Percentiles rank a stretch among this genome's conserved stretches.
Evolutionary conservation across 805 yeast species (phyloP).

Genomic region (Spencermartinsiella europaea): DNA sequence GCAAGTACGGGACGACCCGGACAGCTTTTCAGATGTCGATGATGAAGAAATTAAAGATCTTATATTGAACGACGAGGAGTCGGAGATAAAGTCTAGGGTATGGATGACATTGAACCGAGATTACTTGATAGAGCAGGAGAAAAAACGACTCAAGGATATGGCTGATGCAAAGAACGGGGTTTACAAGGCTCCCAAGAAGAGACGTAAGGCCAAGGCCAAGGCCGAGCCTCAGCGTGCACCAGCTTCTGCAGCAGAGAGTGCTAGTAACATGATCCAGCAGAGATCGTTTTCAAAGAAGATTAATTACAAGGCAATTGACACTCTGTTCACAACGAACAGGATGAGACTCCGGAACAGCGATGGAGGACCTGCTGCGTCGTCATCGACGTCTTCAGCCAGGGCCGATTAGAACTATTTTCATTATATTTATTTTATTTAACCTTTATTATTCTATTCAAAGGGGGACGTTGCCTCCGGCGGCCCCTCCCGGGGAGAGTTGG

Average conservation of each 20-base stretch:
- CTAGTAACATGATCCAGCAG: constrained; percentile 68
- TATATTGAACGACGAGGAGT: constrained; percentile 63
- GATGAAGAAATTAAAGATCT: constrained; percentile 70
- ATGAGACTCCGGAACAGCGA: not conserved
- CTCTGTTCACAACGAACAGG: constrained; percentile 27
- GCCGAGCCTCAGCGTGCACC: constrained; percentile 20
- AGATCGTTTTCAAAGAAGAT: constrained; percentile 82
- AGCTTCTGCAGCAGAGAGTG: constrained; percentile 60
- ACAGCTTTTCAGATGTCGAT: constrained; percentile 67
- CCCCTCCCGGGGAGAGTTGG: too few species aligned
- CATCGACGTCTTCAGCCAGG: not conserved
- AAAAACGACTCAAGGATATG: constrained; percentile 73
- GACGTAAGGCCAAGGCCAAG: constrained; percentile 31
- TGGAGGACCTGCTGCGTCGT: not conserved
- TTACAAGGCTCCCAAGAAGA: constrained; percentile 44
- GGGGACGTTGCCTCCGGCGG: too few species aligned
- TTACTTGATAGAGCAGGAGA: constrained; percentile 77
- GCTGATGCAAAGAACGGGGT: constrained; percentile 84
- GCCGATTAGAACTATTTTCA: too few species aligned
- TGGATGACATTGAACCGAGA: constrained; percentile 92
- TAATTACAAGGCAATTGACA: constrained; percentile 75
- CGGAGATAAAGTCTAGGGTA: constrained; percentile 66
- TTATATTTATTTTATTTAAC: constrained; percentile 4
- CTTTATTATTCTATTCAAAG: too few species aligned
- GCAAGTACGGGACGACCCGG: constrained; percentile 55